Conservation (phyloP, 2,329 filamentous ascomycete species). For the Stemphylium beticola region DNA sequence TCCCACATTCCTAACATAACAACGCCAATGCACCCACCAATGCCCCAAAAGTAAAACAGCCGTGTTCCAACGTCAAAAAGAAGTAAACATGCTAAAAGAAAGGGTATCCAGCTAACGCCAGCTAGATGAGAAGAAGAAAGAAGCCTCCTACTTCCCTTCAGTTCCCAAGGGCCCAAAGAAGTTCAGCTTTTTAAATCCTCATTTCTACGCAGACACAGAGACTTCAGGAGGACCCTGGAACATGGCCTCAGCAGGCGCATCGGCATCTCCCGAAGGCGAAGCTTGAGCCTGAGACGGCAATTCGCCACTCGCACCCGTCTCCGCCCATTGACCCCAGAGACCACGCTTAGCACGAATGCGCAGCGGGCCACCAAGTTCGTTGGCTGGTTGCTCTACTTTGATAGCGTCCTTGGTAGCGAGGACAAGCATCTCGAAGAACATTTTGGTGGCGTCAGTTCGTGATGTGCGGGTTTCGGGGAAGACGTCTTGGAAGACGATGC, state of each 20-base stretch:
- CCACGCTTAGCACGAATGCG: slow-evolving; percentile 88
- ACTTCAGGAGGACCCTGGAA: slow-evolving; percentile 28
- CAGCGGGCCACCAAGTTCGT: slow-evolving; percentile 76
- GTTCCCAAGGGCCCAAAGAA: slow-evolving; percentile 4
- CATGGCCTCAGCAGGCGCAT: slow-evolving; percentile 28
- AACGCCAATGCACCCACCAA: slow-evolving; percentile 27
- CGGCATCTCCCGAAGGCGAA: slow-evolving; percentile 22
- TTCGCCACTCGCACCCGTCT: slow-evolving; percentile 56
- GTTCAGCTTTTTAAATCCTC: slow-evolving; percentile 9
- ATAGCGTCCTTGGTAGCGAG: slow-evolving; percentile 97
- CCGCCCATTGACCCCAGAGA: slow-evolving; percentile 97
- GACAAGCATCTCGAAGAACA: slow-evolving; percentile 98
- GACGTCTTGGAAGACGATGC: slow-evolving; percentile 88
- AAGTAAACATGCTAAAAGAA: slow-evolving; percentile 23
- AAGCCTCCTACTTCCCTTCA: neutral
- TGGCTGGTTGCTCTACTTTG: slow-evolving; percentile 85
- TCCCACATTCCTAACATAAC: neutral
- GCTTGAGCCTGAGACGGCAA: slow-evolving; percentile 31
- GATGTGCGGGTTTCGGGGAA: slow-evolving; percentile 81
- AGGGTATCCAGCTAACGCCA: slow-evolving; percentile 46
- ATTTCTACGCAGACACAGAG: slow-evolving; percentile 27
- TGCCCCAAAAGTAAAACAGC: slow-evolving; percentile 1
- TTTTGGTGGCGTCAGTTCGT: slow-evolving; percentile 93
- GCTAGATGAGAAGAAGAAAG: slow-evolving; percentile 22
- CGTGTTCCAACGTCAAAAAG: slow-evolving; percentile 12